Evolutionary conservation across 345 rosid genomes (phyloP), one percentile per base, ranked within the genome.

Genomic region (Conringia planisiliqua): DNA sequence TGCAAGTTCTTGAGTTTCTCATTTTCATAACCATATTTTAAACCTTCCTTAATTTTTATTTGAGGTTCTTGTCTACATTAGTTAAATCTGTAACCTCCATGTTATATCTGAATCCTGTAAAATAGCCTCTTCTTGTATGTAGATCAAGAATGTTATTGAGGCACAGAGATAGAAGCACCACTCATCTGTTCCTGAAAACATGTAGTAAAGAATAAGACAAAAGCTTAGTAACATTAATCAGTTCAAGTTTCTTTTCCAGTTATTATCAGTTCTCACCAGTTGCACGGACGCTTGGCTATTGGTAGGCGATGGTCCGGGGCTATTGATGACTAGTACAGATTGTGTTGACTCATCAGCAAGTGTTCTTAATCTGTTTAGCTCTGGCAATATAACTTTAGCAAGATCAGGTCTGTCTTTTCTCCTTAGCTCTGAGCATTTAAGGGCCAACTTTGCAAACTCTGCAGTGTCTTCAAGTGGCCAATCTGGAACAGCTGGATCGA

Each of bases 401-500:
- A 93, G 88, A 74, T 93, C 89, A 1, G 98, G 97, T 66, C 97
- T 82, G 63, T 93, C 98, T 75, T 86, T 93, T 61, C 92, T 73
- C 70, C 98, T 86, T 22, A 90, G 62, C 83, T 93, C 93, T 3
- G 96, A 69, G 58, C 96, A 93, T 80, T 86, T 43, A 1, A 90
- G 82, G 0, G 98, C 79, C 36, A 93, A 27, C 66, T 74, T 79
- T 1, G 91, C 97, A 67, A 90, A 87, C 50, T 54, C 42, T 76
- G 78, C 55, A 0, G 96, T 90, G 36, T 89, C 97, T 74, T 90
- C 88, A 0, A 90, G 2, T 0, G 96, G 98, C 97, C 98, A 93
- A 40, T 90, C 89, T 0, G 79, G 55, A 17, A 90, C 85, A 0
- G 82, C 64, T 5, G 89, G 97, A 67, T 93, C 98, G 22, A 93